phyloP scores from a whole-genome alignment of 2,329 filamentous ascomycete species.

The Teratosphaeria zuluensis region DNA sequence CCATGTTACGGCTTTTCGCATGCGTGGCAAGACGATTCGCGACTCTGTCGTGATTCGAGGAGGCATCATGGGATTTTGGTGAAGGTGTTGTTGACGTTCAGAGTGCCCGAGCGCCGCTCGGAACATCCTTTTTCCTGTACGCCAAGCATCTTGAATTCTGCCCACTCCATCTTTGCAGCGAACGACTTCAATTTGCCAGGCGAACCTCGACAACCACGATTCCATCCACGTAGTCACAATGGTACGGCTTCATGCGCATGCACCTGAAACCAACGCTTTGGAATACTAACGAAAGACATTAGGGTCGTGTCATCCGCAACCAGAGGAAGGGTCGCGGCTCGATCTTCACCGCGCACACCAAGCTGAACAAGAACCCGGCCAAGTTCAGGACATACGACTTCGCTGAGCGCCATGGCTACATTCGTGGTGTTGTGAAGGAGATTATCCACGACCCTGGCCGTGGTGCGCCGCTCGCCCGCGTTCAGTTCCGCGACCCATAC shows the following conservation, averaged over 20 bases:
- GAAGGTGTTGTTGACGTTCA: background rate
- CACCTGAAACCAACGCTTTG: conserved; percentile 7
- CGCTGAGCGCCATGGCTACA: conserved; percentile 71
- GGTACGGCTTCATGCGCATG: conserved; percentile 6
- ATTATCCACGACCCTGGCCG: conserved; percentile 98
- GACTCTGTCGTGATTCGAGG: background rate
- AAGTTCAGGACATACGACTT: conserved; percentile 97
- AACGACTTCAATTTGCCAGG: background rate
- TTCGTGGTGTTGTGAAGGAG: conserved; percentile 95
- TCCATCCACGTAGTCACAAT: conserved; percentile 10
- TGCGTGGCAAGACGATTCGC: background rate
- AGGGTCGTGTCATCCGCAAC: conserved; percentile 66
- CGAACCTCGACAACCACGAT: background rate
- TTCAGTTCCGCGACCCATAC: conserved; percentile 97
- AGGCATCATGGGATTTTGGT: background rate
- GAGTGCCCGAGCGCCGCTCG: background rate
- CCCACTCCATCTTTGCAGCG: background rate
- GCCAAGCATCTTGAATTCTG: background rate
- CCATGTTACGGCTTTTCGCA: background rate
- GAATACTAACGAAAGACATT: background rate
- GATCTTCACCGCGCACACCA: conserved; percentile 52
- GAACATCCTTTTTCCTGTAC: background rate
- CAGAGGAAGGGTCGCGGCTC: conserved; percentile 67
- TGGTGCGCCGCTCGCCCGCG: conserved; percentile 94
- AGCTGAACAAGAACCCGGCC: conserved; percentile 83